Conservation (phyloP, 2,329 filamentous ascomycete genomes). For the Torrubiella hemipterigena region DNA sequence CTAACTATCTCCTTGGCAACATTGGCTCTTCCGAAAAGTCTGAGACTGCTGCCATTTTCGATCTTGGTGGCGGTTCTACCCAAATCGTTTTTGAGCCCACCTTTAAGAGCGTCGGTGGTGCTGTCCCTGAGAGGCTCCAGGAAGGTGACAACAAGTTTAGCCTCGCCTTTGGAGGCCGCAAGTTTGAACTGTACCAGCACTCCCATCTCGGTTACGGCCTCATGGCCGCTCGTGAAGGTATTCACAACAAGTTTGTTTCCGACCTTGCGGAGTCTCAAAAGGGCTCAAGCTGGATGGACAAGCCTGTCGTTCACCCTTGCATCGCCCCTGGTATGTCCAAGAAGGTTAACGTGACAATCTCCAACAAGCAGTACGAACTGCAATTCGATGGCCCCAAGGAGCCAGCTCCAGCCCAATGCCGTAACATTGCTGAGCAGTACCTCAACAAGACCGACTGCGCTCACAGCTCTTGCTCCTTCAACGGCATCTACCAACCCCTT, state of each 20-base stretch:
- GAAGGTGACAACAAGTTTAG: slow-evolving; percentile 95
- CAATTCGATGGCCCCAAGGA: slow-evolving; percentile 79
- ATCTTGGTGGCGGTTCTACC: slow-evolving; percentile 91
- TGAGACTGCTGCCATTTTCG: slow-evolving; percentile 87
- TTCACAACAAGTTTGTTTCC: slow-evolving; percentile 66
- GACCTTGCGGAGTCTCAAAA: slow-evolving; percentile 52
- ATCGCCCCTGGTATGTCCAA: slow-evolving; percentile 70
- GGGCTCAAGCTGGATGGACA: slow-evolving; percentile 54
- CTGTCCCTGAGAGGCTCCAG: slow-evolving; percentile 73
- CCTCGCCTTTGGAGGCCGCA: slow-evolving; percentile 76
- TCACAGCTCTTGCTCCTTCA: slow-evolving; percentile 92
- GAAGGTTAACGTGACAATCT: slow-evolving; percentile 52
- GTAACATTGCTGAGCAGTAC: slow-evolving; percentile 79
- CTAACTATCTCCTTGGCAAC: slow-evolving; percentile 96
- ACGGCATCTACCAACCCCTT: slow-evolving; percentile 88
- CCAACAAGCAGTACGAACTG: slow-evolving; percentile 51
- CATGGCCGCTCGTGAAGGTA: slow-evolving; percentile 83
- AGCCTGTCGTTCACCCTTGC: slow-evolving; percentile 72
- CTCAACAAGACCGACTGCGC: slow-evolving; percentile 68
- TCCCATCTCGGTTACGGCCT: slow-evolving; percentile 94
- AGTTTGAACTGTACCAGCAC: slow-evolving; percentile 94
- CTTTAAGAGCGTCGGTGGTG: slow-evolving; percentile 65
- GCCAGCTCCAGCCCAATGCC: slow-evolving; percentile 74
- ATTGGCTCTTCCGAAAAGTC: slow-evolving; percentile 86
- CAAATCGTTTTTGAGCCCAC: slow-evolving; percentile 98